A percentile compares a stretch with the other conserved stretches of the same genome.
Evolutionary conservation across 495 filamentous ascomycete species (phyloP).

Genomic region (Sphaerosporella brunnea): DNA sequence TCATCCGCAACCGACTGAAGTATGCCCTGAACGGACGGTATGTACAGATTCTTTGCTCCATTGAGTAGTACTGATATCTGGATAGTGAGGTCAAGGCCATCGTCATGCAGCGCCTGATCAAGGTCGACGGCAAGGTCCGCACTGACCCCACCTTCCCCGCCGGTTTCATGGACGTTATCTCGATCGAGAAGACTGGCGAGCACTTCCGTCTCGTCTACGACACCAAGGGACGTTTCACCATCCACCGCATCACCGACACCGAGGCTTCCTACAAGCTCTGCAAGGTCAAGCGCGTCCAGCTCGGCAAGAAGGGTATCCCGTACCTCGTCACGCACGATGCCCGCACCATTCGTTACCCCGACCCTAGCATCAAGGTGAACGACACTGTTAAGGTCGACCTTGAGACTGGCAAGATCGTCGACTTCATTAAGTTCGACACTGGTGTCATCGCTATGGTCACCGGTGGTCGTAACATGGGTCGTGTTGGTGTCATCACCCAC

Average conservation of each 20-base stretch:
- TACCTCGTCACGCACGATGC: constrained; percentile 99
- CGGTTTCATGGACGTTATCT: constrained; percentile 99
- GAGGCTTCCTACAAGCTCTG: constrained; percentile 98
- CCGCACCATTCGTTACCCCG: constrained; percentile 98
- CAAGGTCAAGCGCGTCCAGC: constrained; percentile 98
- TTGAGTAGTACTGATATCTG: constrained; percentile 4
- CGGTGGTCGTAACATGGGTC: constrained; percentile 98
- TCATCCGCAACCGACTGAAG: constrained; percentile 97
- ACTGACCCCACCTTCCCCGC: constrained; percentile 95
- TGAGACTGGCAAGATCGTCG: constrained; percentile 84
- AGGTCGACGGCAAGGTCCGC: constrained; percentile 98
- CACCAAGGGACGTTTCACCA: constrained; percentile 99
- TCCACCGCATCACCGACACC: constrained; percentile 93
- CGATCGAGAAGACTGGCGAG: constrained; percentile 98
- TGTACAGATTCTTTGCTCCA: background rate
- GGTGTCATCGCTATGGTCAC: constrained; percentile 94
- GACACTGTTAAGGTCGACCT: constrained; percentile 99
- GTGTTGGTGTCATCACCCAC: constrained; percentile 99
- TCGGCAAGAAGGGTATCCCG: constrained; percentile 98
- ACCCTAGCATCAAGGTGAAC: constrained; percentile 96
- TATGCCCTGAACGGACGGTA: constrained; percentile 79
- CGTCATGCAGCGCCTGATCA: constrained; percentile 98
- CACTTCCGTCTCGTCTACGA: constrained; percentile 99
- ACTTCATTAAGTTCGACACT: constrained; percentile 94
- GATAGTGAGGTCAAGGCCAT: constrained; percentile 83